phyloP scores from a whole-genome alignment of 2,329 filamentous ascomycete genomes.

The Pestalotiopsis sp. region DNA sequence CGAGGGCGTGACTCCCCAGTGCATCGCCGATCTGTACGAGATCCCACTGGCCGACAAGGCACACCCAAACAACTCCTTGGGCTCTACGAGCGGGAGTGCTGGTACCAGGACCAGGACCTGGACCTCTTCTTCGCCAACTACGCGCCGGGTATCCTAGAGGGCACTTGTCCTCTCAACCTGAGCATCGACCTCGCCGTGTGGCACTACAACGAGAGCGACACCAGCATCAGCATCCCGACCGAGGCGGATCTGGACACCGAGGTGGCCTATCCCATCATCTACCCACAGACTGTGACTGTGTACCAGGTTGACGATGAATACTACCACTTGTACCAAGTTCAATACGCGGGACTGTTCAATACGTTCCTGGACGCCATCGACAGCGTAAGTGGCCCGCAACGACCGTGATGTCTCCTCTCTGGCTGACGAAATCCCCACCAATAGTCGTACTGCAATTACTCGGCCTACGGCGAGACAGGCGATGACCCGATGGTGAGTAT shows the following conservation, averaged over 20 bases:
- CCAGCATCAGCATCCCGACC: slow-evolving; percentile 11
- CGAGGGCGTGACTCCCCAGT: slow-evolving; percentile 10
- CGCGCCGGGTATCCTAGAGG: slow-evolving; percentile 32
- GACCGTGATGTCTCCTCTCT: no score
- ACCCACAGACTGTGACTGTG: slow-evolving; percentile 47
- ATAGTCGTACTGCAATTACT: slow-evolving; percentile 48
- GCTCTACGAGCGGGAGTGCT: slow-evolving; percentile 37
- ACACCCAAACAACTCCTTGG: slow-evolving; percentile 36
- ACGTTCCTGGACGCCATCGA: slow-evolving; percentile 46
- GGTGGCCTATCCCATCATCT: slow-evolving; percentile 48
- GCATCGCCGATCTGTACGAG: slow-evolving; percentile 31
- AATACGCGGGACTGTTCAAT: slow-evolving; percentile 32
- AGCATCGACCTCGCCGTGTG: slow-evolving; percentile 13
- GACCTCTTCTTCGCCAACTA: slow-evolving; percentile 33
- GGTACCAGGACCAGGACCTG: slow-evolving; percentile 31
- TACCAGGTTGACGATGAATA: slow-evolving; percentile 47
- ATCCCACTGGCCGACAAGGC: slow-evolving; percentile 33
- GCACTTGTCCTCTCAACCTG: slow-evolving; percentile 31
- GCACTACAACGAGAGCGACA: slow-evolving; percentile 11
- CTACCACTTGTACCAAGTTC: slow-evolving; percentile 27
- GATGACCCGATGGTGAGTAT: slow-evolving; percentile 32
- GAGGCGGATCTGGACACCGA: slow-evolving; percentile 51
- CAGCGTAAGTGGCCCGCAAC: slow-evolving; percentile 18
- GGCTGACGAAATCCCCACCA: neutral
- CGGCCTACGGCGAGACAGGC: slow-evolving; percentile 49